Base-by-base conservation (phyloP, 139 green algal genomes). In the Chlorella sp. region DNA sequence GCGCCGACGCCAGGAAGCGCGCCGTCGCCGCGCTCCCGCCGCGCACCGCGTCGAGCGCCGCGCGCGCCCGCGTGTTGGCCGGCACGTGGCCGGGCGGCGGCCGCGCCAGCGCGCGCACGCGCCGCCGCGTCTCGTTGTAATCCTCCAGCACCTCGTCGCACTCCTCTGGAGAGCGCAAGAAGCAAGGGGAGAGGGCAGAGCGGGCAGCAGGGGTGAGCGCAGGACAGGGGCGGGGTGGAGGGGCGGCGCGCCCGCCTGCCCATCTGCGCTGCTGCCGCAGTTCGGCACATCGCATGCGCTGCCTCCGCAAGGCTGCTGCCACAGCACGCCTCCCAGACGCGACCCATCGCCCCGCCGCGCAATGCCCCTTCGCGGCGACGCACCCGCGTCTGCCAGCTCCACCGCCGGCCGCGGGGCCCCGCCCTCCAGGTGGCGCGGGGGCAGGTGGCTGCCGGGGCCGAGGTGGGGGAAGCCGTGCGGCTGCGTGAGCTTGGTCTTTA, bases 71-170 rank as follows among this genome's bases (percentile, higher is more conserved):
- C 50, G 65, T 40, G 5, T 64, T 36, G 53, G 82, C 29, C 7
- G 72, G 72, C 38, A 83, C 68, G n/a, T 88, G 77, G 21, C 82
- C 82, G 27, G 78, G 78, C 1, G 81, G 63, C 36, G 69, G 73
- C n/a, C 38, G 67, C 41, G 48, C 66, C 50, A 75, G 77, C 25
- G 7, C 31, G 7, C 62, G 73, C 51, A 85, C 77, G 19, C 81
- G 46, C 8, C 59, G 48, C 9, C 81, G 79, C 23, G 77, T 72
- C 31, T 80, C 38, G 53, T 80, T 62, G 29, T 87, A 74, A 36
- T 80, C 79, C 42, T 84, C 73, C 29, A 82, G 72, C 51, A 73
- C 79, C 73, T 87, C 79, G 31, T 89, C 84, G 48, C 82, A 88
- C 53, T 89, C 83, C 72, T 86, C 79, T 38, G 83, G 59, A n/a